Evolutionary conservation across 2,329 filamentous ascomycete genomes (phyloP).

Genomic region (Plenodomus lindquistii): DNA sequence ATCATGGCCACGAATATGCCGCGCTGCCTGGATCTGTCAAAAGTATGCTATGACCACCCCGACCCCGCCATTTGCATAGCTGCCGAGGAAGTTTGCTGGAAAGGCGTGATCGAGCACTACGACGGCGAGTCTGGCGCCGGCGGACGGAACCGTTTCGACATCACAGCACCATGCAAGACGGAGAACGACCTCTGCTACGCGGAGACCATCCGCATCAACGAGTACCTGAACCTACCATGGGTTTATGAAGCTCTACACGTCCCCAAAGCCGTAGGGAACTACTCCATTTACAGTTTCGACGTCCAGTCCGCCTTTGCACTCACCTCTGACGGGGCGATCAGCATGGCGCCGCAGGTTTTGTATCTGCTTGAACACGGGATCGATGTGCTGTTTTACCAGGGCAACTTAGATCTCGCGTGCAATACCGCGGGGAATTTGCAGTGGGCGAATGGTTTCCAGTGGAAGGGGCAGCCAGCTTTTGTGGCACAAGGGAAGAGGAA

Average conservation of each 20-base stretch:
- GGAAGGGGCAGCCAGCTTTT: constrained; percentile 52
- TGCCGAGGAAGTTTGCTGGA: constrained; percentile 43
- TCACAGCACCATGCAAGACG: constrained; percentile 45
- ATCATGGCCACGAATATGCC: constrained; percentile 52
- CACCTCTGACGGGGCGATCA: constrained; percentile 33
- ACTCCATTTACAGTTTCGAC: constrained; percentile 27
- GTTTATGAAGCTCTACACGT: constrained; percentile 40
- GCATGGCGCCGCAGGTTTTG: constrained; percentile 39
- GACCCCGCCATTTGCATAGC: constrained; percentile 49
- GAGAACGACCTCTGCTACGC: constrained; percentile 46
- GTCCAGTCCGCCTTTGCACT: constrained; percentile 33
- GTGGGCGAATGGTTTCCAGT: constrained; percentile 48
- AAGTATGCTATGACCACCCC: constrained; percentile 47
- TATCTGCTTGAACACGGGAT: constrained; percentile 43
- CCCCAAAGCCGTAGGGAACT: constrained; percentile 40
- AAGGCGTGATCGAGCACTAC: constrained; percentile 47
- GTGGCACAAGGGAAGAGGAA: constrained; percentile 34
- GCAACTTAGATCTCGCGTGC: constrained; percentile 48
- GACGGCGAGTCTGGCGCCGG: constrained; percentile 47
- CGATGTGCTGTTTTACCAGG: constrained; percentile 47
- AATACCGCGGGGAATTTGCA: constrained; percentile 47
- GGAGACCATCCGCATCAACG: constrained; percentile 29
- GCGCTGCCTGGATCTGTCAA: constrained; percentile 49
- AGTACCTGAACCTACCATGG: constrained; percentile 41
- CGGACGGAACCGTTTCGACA: constrained; percentile 51